Evolutionary conservation across 2,329 filamentous ascomycete genomes (phyloP).

Genomic region (Fusarium protoensiforme): DNA sequence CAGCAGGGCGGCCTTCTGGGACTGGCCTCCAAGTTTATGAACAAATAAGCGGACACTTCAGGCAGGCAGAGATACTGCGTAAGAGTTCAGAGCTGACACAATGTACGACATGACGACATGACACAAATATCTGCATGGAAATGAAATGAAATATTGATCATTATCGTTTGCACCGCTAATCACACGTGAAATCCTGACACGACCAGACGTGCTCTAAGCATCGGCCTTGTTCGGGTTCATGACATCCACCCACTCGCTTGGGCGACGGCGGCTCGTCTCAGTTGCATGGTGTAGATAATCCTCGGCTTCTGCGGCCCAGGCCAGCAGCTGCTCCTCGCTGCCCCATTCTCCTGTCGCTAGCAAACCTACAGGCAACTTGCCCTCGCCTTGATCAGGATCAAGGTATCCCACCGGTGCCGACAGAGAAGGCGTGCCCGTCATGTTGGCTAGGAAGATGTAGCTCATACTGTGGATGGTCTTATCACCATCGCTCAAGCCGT

Average conservation of each 20-base stretch:
- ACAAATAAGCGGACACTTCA: not conserved
- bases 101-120: not conserved
- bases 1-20: conserved; percentile 54
- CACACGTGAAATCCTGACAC: not conserved
- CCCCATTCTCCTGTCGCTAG: conserved; percentile 77
- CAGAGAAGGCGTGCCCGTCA: conserved; percentile 80
- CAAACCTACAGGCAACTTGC: conserved; percentile 69
- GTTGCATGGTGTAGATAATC: conserved; percentile 62
- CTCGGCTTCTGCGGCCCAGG: conserved; percentile 69
- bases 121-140: not conserved
- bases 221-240: conserved; percentile 46
- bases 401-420: conserved; percentile 80
- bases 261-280: conserved; percentile 61
- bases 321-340: conserved; percentile 69
- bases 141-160: not conserved
- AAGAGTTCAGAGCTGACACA: not conserved
- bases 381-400: conserved; percentile 64
- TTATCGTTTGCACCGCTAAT: not conserved
- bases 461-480: conserved; percentile 81
- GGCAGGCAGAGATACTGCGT: not conserved
- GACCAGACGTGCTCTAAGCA: not conserved
- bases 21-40: conserved; percentile 61
- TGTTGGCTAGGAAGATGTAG: conserved; percentile 88
- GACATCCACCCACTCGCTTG: conserved; percentile 70
- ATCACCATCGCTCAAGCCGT: conserved; percentile 82